A percentile compares a stretch with the other conserved stretches of the same genome.
phyloP scores from a whole-genome alignment of 768 basidiomycete genomes.

The Leccinum uliginosum region DNA sequence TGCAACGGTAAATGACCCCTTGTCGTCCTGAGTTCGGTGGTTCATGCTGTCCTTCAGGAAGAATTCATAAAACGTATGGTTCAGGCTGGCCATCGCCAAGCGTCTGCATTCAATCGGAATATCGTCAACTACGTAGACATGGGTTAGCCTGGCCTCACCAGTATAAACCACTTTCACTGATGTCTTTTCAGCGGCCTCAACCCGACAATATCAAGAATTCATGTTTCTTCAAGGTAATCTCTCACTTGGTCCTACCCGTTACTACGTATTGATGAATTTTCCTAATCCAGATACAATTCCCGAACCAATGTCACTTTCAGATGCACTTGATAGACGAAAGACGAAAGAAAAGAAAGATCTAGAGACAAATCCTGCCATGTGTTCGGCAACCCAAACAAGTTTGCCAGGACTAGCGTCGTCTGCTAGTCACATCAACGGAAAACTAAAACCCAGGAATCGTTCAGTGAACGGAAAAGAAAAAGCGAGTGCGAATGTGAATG shows the following conservation, averaged over 20 bases:
- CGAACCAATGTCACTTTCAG: constrained; percentile 49
- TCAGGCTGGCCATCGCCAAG: constrained; percentile 64
- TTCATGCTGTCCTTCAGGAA: constrained; percentile 47
- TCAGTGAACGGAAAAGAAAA: constrained; percentile 34
- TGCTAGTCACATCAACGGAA: constrained; percentile 27
- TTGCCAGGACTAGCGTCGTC: constrained; percentile 22
- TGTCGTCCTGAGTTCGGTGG: constrained; percentile 7
- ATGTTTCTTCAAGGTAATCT: constrained; percentile 63
- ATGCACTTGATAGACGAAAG: constrained; percentile 55
- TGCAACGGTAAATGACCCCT: constrained; percentile 55
- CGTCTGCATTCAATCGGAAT: constrained; percentile 52
- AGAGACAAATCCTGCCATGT: constrained; percentile 56
- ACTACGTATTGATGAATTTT: constrained; percentile 3
- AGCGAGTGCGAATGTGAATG: constrained; percentile 34
- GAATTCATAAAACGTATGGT: constrained; percentile 79
- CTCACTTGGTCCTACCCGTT: not conserved
- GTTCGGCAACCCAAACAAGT: constrained; percentile 28
- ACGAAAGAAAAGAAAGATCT: constrained; percentile 51
- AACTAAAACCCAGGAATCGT: constrained; percentile 37
- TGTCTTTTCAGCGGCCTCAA: constrained; percentile 46
- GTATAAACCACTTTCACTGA: constrained; percentile 3
- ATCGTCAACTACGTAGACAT: constrained; percentile 68
- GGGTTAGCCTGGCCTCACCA: constrained; percentile 43
- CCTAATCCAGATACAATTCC: constrained; percentile 59
- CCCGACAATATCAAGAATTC: constrained; percentile 62